Conservation (phyloP, 176 grass and related monocot species). For the Eragrostis nindensis region DNA sequence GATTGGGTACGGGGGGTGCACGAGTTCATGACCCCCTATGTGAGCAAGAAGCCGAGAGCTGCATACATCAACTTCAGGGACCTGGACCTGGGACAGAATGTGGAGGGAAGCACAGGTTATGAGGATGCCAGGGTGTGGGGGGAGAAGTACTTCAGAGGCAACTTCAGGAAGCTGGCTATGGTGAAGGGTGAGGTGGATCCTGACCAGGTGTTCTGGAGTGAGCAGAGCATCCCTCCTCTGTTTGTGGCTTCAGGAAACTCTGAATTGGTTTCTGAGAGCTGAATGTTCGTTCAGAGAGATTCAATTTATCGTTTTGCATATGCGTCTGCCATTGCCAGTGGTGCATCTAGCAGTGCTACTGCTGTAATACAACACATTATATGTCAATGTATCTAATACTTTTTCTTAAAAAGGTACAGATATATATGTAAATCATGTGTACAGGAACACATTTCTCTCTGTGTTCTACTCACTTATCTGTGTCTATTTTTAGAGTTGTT, state of each 20-base stretch:
- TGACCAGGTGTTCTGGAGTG: slow-evolving; percentile 75
- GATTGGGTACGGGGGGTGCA: slow-evolving; percentile 58
- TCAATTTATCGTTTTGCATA: neutral
- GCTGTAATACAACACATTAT: too few species aligned
- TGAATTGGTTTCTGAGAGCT: slow-evolving; percentile 1
- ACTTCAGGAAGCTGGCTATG: slow-evolving; percentile 68
- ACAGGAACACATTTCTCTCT: too few species aligned
- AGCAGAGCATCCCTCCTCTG: slow-evolving; percentile 84
- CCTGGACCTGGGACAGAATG: slow-evolving; percentile 71
- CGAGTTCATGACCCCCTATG: slow-evolving; percentile 57
- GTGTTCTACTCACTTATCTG: too few species aligned
- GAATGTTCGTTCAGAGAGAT: neutral
- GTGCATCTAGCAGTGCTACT: neutral
- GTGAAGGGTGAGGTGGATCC: slow-evolving; percentile 79
- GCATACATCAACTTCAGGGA: slow-evolving; percentile 81
- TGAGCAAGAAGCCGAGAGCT: slow-evolving; percentile 55
- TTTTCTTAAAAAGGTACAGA: too few species aligned
- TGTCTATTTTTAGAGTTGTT: too few species aligned
- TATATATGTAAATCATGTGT: too few species aligned
- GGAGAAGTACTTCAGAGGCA: slow-evolving; percentile 60
- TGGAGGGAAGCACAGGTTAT: slow-evolving; percentile 42
- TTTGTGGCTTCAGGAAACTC: neutral
- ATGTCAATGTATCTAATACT: too few species aligned
- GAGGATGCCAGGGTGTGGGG: slow-evolving; percentile 66
- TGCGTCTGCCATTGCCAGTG: neutral